A percentile compares a stretch with the other conserved stretches of the same genome.
Conservation (phyloP, 208 protist species). For the Wallacemonas sp. region DNA sequence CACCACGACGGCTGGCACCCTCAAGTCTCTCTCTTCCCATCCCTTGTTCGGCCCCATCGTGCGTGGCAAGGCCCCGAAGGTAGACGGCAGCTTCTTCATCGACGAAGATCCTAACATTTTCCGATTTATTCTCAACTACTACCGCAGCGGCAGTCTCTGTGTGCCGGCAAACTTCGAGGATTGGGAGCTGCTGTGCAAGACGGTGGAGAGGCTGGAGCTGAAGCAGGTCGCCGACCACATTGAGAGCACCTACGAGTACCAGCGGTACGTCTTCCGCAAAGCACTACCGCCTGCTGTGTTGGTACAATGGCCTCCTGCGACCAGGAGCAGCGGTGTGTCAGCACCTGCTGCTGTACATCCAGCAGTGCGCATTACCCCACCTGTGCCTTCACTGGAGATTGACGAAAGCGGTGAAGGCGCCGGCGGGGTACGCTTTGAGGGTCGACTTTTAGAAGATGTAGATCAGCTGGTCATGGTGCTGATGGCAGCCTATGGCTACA, state of each 20-base stretch:
- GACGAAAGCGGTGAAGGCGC: conserved; percentile 19
- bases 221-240: conserved; percentile 37
- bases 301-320: conserved; percentile 67
- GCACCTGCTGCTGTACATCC: background rate
- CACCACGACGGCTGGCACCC: conserved; percentile 35
- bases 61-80: conserved; percentile 30
- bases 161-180: conserved; percentile 60
- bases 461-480: conserved; percentile 65
- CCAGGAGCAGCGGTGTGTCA: background rate
- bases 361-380: conserved; percentile 36
- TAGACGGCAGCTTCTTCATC: conserved; percentile 65
- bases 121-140: conserved; percentile 63
- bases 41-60: conserved; percentile 62
- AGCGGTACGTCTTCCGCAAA: conserved; percentile 46
- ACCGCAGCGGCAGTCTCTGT: conserved; percentile 44
- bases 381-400: conserved; percentile 40
- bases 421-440: conserved; percentile 22
- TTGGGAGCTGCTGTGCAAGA: conserved; percentile 67
- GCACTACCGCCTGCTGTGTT: conserved; percentile 65
- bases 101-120: conserved; percentile 67
- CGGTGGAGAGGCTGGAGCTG: conserved; percentile 48
- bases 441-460: conserved; percentile 39
- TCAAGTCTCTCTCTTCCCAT: conserved; percentile 32
- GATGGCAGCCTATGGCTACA: conserved; percentile 61
- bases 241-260: conserved; percentile 57